Conservation (phyloP, 2,329 filamentous ascomycete genomes). For the Pseudofabraea citricarpa region DNA sequence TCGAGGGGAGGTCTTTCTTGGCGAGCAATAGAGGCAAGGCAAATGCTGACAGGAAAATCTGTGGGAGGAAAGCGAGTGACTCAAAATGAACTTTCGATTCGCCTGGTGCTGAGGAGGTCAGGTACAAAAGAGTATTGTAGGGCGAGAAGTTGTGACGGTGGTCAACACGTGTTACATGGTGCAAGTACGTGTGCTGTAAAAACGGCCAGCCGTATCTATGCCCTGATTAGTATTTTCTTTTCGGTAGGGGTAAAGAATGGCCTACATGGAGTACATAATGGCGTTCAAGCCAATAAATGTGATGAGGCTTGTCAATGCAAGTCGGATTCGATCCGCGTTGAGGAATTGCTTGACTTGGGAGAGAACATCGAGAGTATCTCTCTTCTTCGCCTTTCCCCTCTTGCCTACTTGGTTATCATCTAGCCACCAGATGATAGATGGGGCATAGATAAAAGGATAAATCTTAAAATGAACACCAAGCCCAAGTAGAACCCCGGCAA, state of each 20-base stretch:
- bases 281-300: slow-evolving; percentile 73
- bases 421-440: slow-evolving; percentile 77
- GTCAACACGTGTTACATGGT: slow-evolving; percentile 89
- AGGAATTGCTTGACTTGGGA: slow-evolving; percentile 37
- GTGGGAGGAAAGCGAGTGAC: slow-evolving; percentile 82
- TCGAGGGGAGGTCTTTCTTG: slow-evolving; percentile 73
- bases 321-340: slow-evolving; percentile 48
- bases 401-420: slow-evolving; percentile 45
- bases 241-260: slow-evolving; percentile 11
- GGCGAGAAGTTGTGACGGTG: slow-evolving; percentile 98
- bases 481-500: slow-evolving; percentile 74
- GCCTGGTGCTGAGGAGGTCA: slow-evolving; percentile 62
- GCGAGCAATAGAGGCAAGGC: slow-evolving; percentile 72
- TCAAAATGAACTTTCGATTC: slow-evolving; percentile 49
- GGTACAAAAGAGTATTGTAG: slow-evolving; percentile 88
- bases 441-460: slow-evolving; percentile 94
- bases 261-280: slow-evolving; percentile 72
- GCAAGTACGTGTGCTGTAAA: slow-evolving; percentile 83
- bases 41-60: slow-evolving; percentile 74
- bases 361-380: slow-evolving; percentile 20
- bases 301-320: slow-evolving; percentile 60
- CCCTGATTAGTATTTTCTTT: slow-evolving; percentile 2
- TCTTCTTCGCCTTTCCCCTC: slow-evolving; percentile 4
- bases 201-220: slow-evolving; percentile 73
- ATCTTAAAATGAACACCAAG: slow-evolving; percentile 96